A percentile compares a stretch with the other conserved stretches of the same genome.
Conservation (phyloP, 352 stramenopile species). For the Phytophthora rubi region DNA sequence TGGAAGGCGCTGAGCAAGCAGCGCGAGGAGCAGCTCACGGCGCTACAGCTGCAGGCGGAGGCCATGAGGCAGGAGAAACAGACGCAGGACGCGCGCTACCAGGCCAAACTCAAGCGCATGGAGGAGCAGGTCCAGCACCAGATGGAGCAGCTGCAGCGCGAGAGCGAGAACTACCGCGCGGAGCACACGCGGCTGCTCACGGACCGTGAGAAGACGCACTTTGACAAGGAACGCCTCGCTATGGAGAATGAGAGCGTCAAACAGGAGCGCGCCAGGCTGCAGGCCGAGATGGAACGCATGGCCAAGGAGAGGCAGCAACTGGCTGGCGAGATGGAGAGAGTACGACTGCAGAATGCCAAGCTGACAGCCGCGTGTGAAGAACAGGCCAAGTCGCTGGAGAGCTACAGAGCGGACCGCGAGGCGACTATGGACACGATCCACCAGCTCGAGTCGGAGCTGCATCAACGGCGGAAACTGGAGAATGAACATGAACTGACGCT, state of each 20-base stretch:
- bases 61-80: slow-evolving; percentile 56
- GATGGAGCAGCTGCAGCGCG: slow-evolving; percentile 54
- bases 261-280: slow-evolving; percentile 51
- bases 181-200: slow-evolving; percentile 55
- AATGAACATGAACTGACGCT: slow-evolving; percentile 49
- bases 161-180: slow-evolving; percentile 62
- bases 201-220: slow-evolving; percentile 62
- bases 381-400: slow-evolving; percentile 57
- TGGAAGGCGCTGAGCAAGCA: slow-evolving; percentile 47
- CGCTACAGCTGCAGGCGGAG: slow-evolving; percentile 44
- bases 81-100: slow-evolving; percentile 44
- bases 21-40: slow-evolving; percentile 53
- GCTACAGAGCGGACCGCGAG: slow-evolving; percentile 54
- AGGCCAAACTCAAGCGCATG: slow-evolving; percentile 61
- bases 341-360: slow-evolving; percentile 67
- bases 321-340: slow-evolving; percentile 42
- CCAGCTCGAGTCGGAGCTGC: slow-evolving; percentile 54
- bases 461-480: slow-evolving; percentile 45
- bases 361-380: slow-evolving; percentile 59
- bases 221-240: slow-evolving; percentile 60
- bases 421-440: slow-evolving; percentile 48
- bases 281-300: slow-evolving; percentile 60
- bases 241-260: slow-evolving; percentile 58
- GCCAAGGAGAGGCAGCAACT: slow-evolving; percentile 55
- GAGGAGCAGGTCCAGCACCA: slow-evolving; percentile 66